Percentiles rank a stretch among this genome's conserved stretches.
These are phyloP conservation scores for Morella rubra DNA, from an alignment of 306 rosid genomes.

Conservation along the genomic window DNA sequence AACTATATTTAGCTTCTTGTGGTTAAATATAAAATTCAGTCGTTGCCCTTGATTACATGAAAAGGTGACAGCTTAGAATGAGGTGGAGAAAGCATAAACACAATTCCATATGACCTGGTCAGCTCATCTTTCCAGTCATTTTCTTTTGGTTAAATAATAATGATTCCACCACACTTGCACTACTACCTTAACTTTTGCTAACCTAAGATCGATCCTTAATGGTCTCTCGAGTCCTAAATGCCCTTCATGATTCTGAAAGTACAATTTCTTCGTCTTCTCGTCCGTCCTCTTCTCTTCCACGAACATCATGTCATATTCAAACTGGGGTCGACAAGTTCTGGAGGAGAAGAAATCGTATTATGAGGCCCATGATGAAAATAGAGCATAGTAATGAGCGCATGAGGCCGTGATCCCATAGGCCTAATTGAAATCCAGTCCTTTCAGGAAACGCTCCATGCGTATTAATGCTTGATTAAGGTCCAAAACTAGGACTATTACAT, in stretches of 20 bases:
- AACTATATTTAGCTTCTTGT: constrained; percentile 20
- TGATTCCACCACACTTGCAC: constrained; percentile 22
- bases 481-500: no score
- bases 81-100: constrained; percentile 24
- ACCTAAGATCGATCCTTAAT: constrained; percentile 28
- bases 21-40: constrained; percentile 22
- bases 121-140: constrained; percentile 16
- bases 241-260: neutral
- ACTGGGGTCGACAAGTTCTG: no score
- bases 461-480: no score
- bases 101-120: constrained; percentile 27
- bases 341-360: no score
- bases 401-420: no score
- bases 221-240: constrained; percentile 15
- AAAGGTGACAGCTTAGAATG: constrained; percentile 44
- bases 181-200: constrained; percentile 15
- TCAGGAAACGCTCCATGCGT: no score
- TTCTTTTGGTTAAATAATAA: constrained; percentile 3
- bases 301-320: no score
- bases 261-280: neutral
- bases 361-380: no score
- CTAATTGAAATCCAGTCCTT: no score
- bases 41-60: constrained; percentile 24
- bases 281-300: neutral
- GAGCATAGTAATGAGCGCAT: no score